Base-by-base conservation (phyloP, 768 basidiomycete species). In the Daedalea quercina region DNA sequence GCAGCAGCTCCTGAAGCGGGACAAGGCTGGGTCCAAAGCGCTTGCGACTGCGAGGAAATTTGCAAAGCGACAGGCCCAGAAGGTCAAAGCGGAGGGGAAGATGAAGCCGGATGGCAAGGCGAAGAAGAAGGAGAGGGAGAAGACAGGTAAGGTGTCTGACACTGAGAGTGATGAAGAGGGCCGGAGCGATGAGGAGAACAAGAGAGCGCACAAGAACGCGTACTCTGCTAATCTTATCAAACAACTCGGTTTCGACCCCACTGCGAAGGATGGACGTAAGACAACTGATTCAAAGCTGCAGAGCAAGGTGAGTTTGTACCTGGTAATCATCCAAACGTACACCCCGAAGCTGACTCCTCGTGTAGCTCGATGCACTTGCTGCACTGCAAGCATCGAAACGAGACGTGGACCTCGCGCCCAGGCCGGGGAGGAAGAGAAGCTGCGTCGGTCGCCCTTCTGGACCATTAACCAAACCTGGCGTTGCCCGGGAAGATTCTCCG, bases 171-270 rank as follows among this genome's bases (percentile, higher is more conserved):
- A 19, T 1, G 47, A 59, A 4, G 60, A 57, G 22, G 56, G n/a
- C n/a, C n/a, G 54, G 20, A 40, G 44, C 28, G 55, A 54, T 45
- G 48, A 53, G 31, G 54, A 67, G 28, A 56, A 37, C 1, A 57
- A 60, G 31, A 31, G 11, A 31, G 40, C 50, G 42, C 59, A 58
- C 46, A 80, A 76, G 62, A 71, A 67, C 43, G 76, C 79, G 1
- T 92, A 85, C 65, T 82, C 84, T 35, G 81, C 84, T 0, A 72
- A 73, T 47, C 66, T 87, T 22, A 80, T 93, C 61, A 84, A 84
- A 61, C 73, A 77, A 3, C 72, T 93, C 2, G 90, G 90, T 1
- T 93, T 92, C 54, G 87, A 93, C 67, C 90, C 90, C 23, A 79
- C 81, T 2, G 62, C 73, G 8, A 84, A 81, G 60, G 66, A 70